Evolutionary conservation across 2,329 filamentous ascomycete species (phyloP), one percentile per base, ranked within the genome.

Genomic region (Pestalotiopsis fici): DNA sequence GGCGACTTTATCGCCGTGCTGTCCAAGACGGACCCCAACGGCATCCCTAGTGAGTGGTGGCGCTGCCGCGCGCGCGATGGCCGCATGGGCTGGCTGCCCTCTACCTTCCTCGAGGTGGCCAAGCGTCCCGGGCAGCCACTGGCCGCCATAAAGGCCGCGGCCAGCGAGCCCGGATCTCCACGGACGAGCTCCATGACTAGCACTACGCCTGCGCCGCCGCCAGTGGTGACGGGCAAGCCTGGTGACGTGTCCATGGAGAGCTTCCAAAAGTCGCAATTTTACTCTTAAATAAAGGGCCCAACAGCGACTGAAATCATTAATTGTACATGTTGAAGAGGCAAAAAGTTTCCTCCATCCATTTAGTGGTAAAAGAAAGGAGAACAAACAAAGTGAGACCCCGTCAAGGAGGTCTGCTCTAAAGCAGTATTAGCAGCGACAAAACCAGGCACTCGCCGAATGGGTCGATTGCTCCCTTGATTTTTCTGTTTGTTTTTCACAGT

Each of bases 1-100:
- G 95, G 95, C 68, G 96, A 99, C 74, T 90, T 98, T 65, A 95
- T 99, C 18, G 96, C 96, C 28, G 94, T 99, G 1, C 86, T 99
- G 65, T 92, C 91, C 83, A 98, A 98, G 83, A 92, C 90, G 21
- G 96, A 99, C 75, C 96, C 96, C 0, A 88, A 95, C 76, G 96
- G 96, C 56, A 94, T 96, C 74, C 89, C 94, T 4, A 96, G 93
- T 64, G 95, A 99, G 77, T 99, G 96, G 96, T 99, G 96, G 96
- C 90, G 92, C 71, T 99, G 97, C 81, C 88, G 96, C 66, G 92
- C 95, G 15, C 88, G 96, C 69, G 94, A 98, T 77, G 95, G 94
- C 59, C 88, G 94, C 28, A 91, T 97, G 74, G 96, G 96, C 7
- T 99, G 98, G 77, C 86, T 99, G 5, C 96, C 97, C 2, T 90